These are phyloP conservation scores for Drechslerella stenobrocha DNA, from an alignment of 2,329 filamentous ascomycete genomes.

Conservation along the genomic window DNA sequence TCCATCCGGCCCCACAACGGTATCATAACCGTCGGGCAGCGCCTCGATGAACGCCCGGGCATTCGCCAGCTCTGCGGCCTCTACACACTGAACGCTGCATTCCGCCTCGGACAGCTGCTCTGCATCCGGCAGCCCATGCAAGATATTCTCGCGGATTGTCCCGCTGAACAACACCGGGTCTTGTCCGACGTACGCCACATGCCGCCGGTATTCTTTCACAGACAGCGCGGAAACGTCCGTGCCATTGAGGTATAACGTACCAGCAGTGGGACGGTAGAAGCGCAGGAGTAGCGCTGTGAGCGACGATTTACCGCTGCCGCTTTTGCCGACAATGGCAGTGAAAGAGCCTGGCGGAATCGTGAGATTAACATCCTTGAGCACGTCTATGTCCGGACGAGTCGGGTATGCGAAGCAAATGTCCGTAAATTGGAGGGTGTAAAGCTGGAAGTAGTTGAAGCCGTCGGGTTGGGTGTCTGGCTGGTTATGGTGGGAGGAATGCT, in stretches of 20 bases:
- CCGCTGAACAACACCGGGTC: conserved; percentile 71
- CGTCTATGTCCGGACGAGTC: conserved; percentile 54
- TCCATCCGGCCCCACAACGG: conserved; percentile 51
- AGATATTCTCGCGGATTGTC: conserved; percentile 62
- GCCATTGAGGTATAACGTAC: conserved; percentile 60
- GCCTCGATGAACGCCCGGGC: conserved; percentile 50
- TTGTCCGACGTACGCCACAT: conserved; percentile 69
- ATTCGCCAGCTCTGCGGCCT: conserved; percentile 51
- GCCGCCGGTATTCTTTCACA: conserved; percentile 59
- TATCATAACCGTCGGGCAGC: conserved; percentile 51
- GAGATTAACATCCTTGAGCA: conserved; percentile 57
- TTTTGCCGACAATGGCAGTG: conserved; percentile 65
- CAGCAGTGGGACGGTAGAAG: conserved; percentile 63
- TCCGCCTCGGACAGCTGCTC: conserved; percentile 56
- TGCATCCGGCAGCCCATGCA: conserved; percentile 60
- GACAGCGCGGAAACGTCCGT: conserved; percentile 60
- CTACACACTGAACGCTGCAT: conserved; percentile 14
- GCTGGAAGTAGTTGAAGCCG: conserved; percentile 22
- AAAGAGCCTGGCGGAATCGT: conserved; percentile 58
- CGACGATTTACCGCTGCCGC: conserved; percentile 64
- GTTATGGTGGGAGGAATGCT: conserved; percentile 18
- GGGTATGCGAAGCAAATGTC: conserved; percentile 57
- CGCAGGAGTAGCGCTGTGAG: conserved; percentile 63
- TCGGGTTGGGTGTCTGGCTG: not conserved
- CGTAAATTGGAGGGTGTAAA: conserved; percentile 55